Evolutionary conservation across 441 rosid genomes (phyloP), one percentile per base, ranked within the genome.

Genomic region (Flueggea neowawraea): DNA sequence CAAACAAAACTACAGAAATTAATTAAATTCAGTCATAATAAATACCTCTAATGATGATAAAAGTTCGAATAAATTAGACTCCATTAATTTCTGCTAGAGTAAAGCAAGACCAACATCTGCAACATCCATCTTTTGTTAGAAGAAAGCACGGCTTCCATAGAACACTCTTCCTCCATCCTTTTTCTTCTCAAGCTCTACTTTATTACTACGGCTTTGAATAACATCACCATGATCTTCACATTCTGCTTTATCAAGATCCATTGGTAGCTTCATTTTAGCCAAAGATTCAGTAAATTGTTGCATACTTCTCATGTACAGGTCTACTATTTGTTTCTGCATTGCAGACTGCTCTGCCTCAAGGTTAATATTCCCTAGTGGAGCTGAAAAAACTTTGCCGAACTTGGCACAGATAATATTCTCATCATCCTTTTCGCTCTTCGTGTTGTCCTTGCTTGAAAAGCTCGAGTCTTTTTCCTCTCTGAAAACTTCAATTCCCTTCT

Each of bases 291-390:
- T 88, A 22, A 90, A 93, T 54, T 90, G 97, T 10, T 93, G 94
- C 97, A 93, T 86, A 59, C 97, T 93, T 64, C 84, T 93, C 97
- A 85, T 93, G 79, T 93, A 93, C 92, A 93, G 88, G 63, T 90
- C 98, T 31, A 89, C 96, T 65, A 90, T 93, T 60, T 88, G 88
- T 72, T 88, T 83, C 77, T 93, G 97, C 96, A 93, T 85, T 36
- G 87, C 90, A 12, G 90, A 77, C 62, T 90, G 94, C 70, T 80
- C 97, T 2, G 84, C 80, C 61, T 80, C 92, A 3, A 73, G 62
- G 59, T 87, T 79, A 28, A 84, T 74, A 54, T 67, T 79, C 39
- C 75, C 80, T 6, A 75, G n/a, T 12, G 82, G 81, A 15, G 80
- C 72, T 57, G 86, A 68, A 61, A 82, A 82, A 16, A 72, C 78